Evolutionary conservation across 1,284 basidiomycete species (phyloP).

Genomic region (Hymenochaete sp.): DNA sequence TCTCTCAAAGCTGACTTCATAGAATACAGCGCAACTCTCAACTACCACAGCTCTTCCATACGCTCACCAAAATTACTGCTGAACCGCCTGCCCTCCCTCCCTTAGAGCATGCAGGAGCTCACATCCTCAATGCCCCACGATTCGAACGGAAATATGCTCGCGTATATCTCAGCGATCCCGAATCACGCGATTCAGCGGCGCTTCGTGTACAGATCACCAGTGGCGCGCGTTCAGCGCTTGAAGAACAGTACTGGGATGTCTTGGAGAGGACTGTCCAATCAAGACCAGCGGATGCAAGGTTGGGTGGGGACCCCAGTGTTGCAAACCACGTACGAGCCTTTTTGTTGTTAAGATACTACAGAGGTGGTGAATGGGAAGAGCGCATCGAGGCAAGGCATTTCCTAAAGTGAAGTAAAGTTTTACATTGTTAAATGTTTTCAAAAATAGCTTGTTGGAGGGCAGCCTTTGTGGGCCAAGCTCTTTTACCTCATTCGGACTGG

Average conservation of each 20-base stretch:
- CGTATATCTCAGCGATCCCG: conserved; percentile 61
- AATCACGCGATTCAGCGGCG: conserved; percentile 52
- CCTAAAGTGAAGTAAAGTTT: conserved; percentile 1
- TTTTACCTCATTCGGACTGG: conserved; percentile 90
- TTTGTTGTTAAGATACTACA: conserved; percentile 71
- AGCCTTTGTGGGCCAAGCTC: conserved; percentile 87
- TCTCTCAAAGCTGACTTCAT: conserved; percentile 27
- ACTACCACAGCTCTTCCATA: conserved; percentile 61
- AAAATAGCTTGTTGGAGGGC: conserved; percentile 65
- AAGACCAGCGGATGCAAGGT: conserved; percentile 74
- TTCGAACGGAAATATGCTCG: conserved; percentile 69
- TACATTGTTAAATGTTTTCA: background rate
- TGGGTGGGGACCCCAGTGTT: conserved; percentile 89
- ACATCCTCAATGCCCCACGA: conserved; percentile 65
- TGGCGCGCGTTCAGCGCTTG: conserved; percentile 67
- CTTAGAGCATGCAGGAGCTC: conserved; percentile 65
- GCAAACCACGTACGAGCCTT: conserved; percentile 87
- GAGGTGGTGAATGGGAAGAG: conserved; percentile 78
- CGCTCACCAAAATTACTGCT: conserved; percentile 60
- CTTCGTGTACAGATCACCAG: conserved; percentile 64
- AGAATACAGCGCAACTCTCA: conserved; percentile 27
- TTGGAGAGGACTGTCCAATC: conserved; percentile 81
- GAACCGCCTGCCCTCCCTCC: conserved; percentile 64
- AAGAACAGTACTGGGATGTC: conserved; percentile 81
- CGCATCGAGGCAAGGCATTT: conserved; percentile 61